Evolutionary conservation across 495 filamentous ascomycete species (phyloP), one percentile per base, ranked within the genome.

Genomic region (Podospora bellae-mahoneyi): DNA sequence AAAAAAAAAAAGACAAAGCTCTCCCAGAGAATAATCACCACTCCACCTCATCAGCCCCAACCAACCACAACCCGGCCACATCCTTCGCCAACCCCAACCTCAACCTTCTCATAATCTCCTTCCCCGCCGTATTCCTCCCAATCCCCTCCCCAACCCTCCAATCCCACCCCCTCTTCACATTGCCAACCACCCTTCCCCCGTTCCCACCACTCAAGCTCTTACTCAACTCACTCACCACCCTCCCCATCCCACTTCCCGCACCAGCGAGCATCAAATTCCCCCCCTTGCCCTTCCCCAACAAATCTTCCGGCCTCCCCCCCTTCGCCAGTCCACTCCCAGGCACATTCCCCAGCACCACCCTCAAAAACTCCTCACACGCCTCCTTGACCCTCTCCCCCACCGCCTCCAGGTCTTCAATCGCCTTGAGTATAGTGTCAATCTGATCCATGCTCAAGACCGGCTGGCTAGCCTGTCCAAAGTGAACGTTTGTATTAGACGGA

Each of bases 341-440:
- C 32, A 74, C 78, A 20, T 77, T 83, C 57, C 78, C 77, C 58
- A 85, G 74, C 66, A 82, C 85, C 34, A 80, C 81, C 77, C 80
- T 83, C 77, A 94, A 85, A 71, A 91, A 91, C 70, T 90, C 88
- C 69, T 90, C 88, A 69, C 87, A 90, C 54, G 89, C 87, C 1
- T 81, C 79, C 71, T 87, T 90, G 19, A 95, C 87, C n/a, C 88
- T 81, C 26, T 84, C 80, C 4, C 89, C 87, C 30, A 92, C 90
- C 5, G 90, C 89, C 76, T 93, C 84, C 5, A 97, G 84, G 74
- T 97, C 92, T 76, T 96, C 92, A 65, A 93, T 83, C 0, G 92
- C 90, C 64, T 90, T 90, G 62, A 96, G 85, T 19, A 97, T 84
- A 64, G 83, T 82, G 72, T 91, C 89, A 74, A 92, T 87, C 74